Base-by-base conservation (phyloP, 352 stramenopile species). In the Phytophthora citrophthora region DNA sequence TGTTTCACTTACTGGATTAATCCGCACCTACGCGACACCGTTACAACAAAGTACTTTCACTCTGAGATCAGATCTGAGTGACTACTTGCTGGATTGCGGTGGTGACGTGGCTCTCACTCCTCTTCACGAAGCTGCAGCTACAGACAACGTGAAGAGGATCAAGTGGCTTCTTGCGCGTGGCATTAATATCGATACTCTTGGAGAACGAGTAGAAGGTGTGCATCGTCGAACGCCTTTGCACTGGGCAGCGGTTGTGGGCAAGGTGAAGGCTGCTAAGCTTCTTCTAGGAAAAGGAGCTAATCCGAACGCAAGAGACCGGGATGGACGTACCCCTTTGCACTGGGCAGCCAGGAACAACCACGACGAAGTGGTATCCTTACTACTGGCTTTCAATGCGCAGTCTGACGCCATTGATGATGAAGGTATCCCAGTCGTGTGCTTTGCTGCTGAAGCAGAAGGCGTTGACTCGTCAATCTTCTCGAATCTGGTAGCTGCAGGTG, bases 331-430 rank as follows among this genome's bases (percentile, higher is more conserved):
- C 13, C 83, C 83, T 0, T 70, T 94, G 41, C 86, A 94, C 57
- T 95, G 85, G 85, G 87, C 87, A 1, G 85, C 87, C 2, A 71
- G 79, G 27, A 89, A 91, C 61, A 86, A 91, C 52, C 79, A 90
- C 32, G 34, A 70, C 0, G 62, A 77, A 0, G 76, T 90, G 9
- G 80, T 93, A 1, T 56, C 60, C 8, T 41, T 91, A 13, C 57
- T 95, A 10, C 65, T 93, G 8, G 40, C 74, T 12, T 61, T 76
- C 27, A 68, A 74, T 4, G 80, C 77, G 0, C 53, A 89, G 16
- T 49, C 81, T n/a, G 77, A 77, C 11, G 63, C 73, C 2, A 45
- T 68, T 20, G 86, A 94, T 54, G 36, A 71, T 5, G 69, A 81
- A 3, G 80, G 72, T 0, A 71, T 80, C 12, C 74, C 84, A 9